Evolutionary conservation across 208 protist species (phyloP).

Genomic region (Leishmania amazonensis): DNA sequence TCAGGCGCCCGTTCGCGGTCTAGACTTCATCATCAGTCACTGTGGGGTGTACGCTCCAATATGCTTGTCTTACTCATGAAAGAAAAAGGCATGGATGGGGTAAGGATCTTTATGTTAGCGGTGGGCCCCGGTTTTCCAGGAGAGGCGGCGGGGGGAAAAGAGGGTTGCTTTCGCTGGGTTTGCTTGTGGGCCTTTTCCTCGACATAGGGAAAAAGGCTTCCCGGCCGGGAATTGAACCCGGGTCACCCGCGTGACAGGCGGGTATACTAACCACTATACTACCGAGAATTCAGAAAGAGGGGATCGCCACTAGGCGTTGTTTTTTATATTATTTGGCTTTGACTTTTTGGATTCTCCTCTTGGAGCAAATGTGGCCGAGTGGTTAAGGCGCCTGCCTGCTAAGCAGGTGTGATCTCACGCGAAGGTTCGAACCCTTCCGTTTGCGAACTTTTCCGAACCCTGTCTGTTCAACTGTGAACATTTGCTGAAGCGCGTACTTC

Average conservation of each 20-base stretch:
- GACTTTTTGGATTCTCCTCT: rapidly evolving
- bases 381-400: slow-evolving; percentile 92
- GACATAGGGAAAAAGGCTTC: slow-evolving; percentile 24
- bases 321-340: rapidly evolving
- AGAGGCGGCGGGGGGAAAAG: background rate
- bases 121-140: too few relatives aligned
- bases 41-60: too few relatives aligned
- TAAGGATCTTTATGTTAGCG: too few relatives aligned
- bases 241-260: slow-evolving; percentile 52
- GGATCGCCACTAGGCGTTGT: too few relatives aligned
- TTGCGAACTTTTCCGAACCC: slow-evolving; percentile 59
- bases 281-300: slow-evolving; percentile 28
- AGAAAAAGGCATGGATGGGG: too few relatives aligned
- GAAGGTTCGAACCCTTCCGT: slow-evolving; percentile 92
- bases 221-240: slow-evolving; percentile 54
- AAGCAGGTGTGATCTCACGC: slow-evolving; percentile 92
- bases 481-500: too few relatives aligned
- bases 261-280: slow-evolving; percentile 58
- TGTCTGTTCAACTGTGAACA: background rate
- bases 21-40: too few relatives aligned
- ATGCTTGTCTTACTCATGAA: too few relatives aligned
- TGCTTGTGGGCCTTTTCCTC: too few relatives aligned
- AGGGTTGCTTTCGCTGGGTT: background rate
- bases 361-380: slow-evolving; percentile 88
- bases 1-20: too few relatives aligned